Conservation (phyloP, 2,329 filamentous ascomycete species). For the Cordyceps cateniannulata region DNA sequence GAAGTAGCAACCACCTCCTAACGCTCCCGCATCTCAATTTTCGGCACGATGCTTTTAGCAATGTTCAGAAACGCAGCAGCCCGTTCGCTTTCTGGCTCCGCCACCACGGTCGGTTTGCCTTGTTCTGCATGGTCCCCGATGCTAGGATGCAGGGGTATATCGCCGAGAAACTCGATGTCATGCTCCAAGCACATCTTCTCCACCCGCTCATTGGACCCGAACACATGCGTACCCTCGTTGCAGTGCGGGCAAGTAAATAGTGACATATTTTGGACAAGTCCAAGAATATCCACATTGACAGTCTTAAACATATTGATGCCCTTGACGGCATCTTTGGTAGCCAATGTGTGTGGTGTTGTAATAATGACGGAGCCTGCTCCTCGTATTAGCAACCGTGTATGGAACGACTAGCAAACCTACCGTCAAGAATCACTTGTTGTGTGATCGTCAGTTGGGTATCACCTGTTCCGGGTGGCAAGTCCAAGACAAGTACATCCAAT, state of each 20-base stretch:
- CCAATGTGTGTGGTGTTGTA: constrained; percentile 88
- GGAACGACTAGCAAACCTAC: constrained; percentile 34
- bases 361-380: constrained; percentile 70
- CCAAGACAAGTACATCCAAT: constrained; percentile 81
- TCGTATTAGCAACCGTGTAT: background rate
- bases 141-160: constrained; percentile 78
- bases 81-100: constrained; percentile 70
- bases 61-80: constrained; percentile 67
- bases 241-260: constrained; percentile 78
- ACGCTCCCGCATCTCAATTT: constrained; percentile 30
- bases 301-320: constrained; percentile 91
- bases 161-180: constrained; percentile 72
- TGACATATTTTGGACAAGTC: constrained; percentile 89
- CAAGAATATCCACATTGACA: constrained; percentile 72
- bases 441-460: constrained; percentile 96
- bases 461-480: constrained; percentile 89
- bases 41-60: constrained; percentile 48
- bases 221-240: constrained; percentile 65
- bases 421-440: constrained; percentile 85
- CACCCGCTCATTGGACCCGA: constrained; percentile 62
- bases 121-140: constrained; percentile 84
- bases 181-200: constrained; percentile 63
- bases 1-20: constrained; percentile 5
- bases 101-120: constrained; percentile 84
- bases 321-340: constrained; percentile 84